A percentile compares a stretch with the other conserved stretches of the same genome.
Conservation (phyloP, 345 rosid genomes). For the Litchi chinensis region DNA sequence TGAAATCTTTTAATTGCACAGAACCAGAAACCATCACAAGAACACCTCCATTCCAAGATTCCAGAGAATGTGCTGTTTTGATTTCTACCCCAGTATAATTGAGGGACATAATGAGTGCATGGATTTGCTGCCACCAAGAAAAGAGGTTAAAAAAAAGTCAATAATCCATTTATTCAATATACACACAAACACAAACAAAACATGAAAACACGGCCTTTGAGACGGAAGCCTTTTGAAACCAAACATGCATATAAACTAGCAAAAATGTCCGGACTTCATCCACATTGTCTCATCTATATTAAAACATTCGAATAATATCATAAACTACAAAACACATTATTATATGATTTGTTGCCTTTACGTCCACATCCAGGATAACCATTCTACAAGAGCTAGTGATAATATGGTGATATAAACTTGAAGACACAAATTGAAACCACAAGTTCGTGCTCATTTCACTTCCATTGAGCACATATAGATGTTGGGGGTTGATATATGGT, state of each 20-base stretch:
- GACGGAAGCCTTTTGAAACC: not conserved
- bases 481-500: not conserved
- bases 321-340: not conserved
- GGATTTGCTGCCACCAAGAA: conserved; percentile 57
- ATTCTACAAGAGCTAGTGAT: not conserved
- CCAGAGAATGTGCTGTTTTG: conserved; percentile 59
- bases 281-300: not conserved
- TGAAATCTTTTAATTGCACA: conserved; percentile 51
- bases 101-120: conserved; percentile 51
- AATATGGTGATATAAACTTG: not conserved
- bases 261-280: not conserved
- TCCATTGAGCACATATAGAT: not conserved
- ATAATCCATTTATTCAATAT: not conserved
- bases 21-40: conserved; percentile 75
- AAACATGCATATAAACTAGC: conserved; percentile 3
- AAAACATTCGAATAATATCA: not conserved
- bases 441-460: not conserved
- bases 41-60: conserved; percentile 71
- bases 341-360: not conserved
- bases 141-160: not conserved
- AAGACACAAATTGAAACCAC: not conserved
- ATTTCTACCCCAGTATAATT: conserved; percentile 58
- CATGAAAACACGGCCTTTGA: not conserved
- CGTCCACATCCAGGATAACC: not conserved
- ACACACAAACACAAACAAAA: not conserved